These are phyloP conservation scores for Clavispora phyllophila DNA, from an alignment of 805 yeast genomes.

Conservation along the genomic window DNA sequence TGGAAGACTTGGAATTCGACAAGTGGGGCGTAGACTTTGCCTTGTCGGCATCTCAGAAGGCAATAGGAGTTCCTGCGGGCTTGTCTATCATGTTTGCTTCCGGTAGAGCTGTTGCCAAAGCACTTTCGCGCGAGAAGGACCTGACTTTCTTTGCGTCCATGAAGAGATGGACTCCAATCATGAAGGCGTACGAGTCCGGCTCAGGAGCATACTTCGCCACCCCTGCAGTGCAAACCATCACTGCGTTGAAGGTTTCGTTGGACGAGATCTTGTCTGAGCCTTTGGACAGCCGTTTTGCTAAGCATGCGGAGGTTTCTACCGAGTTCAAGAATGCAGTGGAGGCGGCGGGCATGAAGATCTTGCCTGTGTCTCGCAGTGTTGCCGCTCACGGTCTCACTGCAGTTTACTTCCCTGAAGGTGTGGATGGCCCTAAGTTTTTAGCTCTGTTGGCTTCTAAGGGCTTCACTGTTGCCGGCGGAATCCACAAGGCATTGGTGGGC, in stretches of 20 bases:
- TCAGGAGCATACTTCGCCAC: slow-evolving; percentile 88
- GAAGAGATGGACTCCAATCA: slow-evolving; percentile 82
- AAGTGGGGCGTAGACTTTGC: slow-evolving; percentile 87
- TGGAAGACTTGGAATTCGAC: slow-evolving; percentile 80
- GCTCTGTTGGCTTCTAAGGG: slow-evolving; percentile 56
- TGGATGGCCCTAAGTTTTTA: slow-evolving; percentile 64
- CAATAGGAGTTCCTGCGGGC: slow-evolving; percentile 92
- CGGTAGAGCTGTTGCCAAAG: slow-evolving; percentile 64
- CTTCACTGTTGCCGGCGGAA: slow-evolving; percentile 83
- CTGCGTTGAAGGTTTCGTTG: slow-evolving; percentile 74
- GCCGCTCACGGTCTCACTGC: slow-evolving; percentile 91
- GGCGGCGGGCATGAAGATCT: slow-evolving; percentile 60
- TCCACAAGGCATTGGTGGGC: slow-evolving; percentile 72
- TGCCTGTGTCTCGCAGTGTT: slow-evolving; percentile 51
- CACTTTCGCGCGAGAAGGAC: slow-evolving; percentile 44
- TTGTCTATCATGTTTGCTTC: slow-evolving; percentile 73
- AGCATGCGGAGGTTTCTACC: slow-evolving; percentile 58
- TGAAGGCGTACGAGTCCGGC: slow-evolving; percentile 81
- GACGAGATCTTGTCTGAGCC: slow-evolving; percentile 57
- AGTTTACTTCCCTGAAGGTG: slow-evolving; percentile 71
- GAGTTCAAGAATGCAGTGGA: slow-evolving; percentile 57
- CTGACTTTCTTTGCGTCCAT: slow-evolving; percentile 64
- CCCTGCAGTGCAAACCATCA: slow-evolving; percentile 85
- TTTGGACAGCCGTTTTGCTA: slow-evolving; percentile 56
- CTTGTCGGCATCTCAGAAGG: slow-evolving; percentile 92